phyloP scores from a whole-genome alignment of 805 yeast genomes.

The Schwanniomyces polymorphus region DNA sequence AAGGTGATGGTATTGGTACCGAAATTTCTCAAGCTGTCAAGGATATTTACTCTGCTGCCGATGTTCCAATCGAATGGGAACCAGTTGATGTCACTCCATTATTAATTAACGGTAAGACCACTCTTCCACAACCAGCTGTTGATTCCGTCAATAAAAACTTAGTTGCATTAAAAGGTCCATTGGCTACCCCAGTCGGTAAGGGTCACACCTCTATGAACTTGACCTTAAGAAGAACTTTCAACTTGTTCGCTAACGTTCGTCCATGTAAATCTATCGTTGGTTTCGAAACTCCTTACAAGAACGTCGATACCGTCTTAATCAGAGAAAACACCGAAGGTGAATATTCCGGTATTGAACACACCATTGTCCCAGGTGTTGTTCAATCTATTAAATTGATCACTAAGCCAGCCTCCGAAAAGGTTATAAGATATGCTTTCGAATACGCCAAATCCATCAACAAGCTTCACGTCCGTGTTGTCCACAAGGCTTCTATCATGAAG shows the following conservation, averaged over 20 bases:
- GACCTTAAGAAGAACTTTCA: slow-evolving; percentile 96
- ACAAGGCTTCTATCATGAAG: slow-evolving; percentile 98
- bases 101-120: slow-evolving; percentile 87
- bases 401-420: slow-evolving; percentile 93
- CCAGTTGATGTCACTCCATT: slow-evolving; percentile 94
- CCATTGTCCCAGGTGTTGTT: slow-evolving; percentile 96
- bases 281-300: slow-evolving; percentile 83
- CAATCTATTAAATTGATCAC: slow-evolving; percentile 98
- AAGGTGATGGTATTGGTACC: slow-evolving; percentile 97
- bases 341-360: slow-evolving; percentile 98
- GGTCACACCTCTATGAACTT: slow-evolving; percentile 97
- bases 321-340: slow-evolving; percentile 99
- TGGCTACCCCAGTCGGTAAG: slow-evolving; percentile 98
- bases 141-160: slow-evolving; percentile 89
- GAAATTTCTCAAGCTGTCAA: slow-evolving; percentile 95
- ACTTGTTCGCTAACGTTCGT: slow-evolving; percentile 94
- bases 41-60: slow-evolving; percentile 88
- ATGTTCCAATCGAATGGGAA: slow-evolving; percentile 97
- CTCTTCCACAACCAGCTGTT: slow-evolving; percentile 89
- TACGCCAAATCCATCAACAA: slow-evolving; percentile 87
- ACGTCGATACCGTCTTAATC: slow-evolving; percentile 92
- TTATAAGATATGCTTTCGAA: slow-evolving; percentile 95
- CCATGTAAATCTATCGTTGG: slow-evolving; percentile 95
- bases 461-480: slow-evolving; percentile 90
- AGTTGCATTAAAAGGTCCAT: slow-evolving; percentile 96